Percentiles rank a stretch among this genome's conserved stretches.
Conservation (phyloP, 2,329 filamentous ascomycete genomes). For the Fusarium heterosporum region DNA sequence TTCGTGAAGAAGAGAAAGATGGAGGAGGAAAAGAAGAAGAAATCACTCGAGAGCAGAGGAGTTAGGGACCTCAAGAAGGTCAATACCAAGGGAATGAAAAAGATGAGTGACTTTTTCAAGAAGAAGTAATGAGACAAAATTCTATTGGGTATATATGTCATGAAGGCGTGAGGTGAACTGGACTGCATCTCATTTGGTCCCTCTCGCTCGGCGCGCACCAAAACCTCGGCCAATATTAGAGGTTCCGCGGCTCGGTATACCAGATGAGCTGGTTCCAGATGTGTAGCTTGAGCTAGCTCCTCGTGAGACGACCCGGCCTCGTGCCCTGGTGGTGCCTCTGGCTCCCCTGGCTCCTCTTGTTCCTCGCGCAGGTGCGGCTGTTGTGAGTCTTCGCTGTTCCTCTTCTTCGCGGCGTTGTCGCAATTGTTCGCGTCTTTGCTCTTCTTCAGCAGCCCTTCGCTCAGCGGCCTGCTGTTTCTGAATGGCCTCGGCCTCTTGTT, state of each 20-base stretch:
- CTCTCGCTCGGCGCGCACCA: constrained; percentile 51
- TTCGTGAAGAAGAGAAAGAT: constrained; percentile 83
- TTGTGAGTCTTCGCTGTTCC: constrained; percentile 50
- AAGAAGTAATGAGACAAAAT: constrained; percentile 63
- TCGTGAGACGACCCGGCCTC: constrained; percentile 46
- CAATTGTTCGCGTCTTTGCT: constrained; percentile 79
- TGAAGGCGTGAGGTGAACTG: constrained; percentile 26
- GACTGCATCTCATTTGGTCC: constrained; percentile 43
- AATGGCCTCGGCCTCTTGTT: constrained; percentile 83
- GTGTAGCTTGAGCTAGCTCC: constrained; percentile 47
- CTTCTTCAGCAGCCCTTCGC: constrained; percentile 80
- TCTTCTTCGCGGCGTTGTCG: constrained; percentile 72
- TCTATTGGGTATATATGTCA: constrained; percentile 51
- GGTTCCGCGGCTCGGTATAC: constrained; percentile 49
- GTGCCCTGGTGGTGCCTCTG: constrained; percentile 48
- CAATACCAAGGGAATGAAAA: constrained; percentile 93
- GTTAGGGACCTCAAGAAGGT: constrained; percentile 89
- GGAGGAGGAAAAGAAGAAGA: constrained; percentile 90
- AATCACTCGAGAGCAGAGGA: constrained; percentile 78
- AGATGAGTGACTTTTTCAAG: constrained; percentile 93
- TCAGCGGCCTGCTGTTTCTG: constrained; percentile 81
- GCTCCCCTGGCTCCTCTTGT: constrained; percentile 52
- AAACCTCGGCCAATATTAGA: constrained; percentile 53
- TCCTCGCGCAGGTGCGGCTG: constrained; percentile 47
- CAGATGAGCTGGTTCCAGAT: constrained; percentile 46